Evolutionary conservation across 2,329 filamentous ascomycete species (phyloP).

Genomic region (Xylariaceae sp.): DNA sequence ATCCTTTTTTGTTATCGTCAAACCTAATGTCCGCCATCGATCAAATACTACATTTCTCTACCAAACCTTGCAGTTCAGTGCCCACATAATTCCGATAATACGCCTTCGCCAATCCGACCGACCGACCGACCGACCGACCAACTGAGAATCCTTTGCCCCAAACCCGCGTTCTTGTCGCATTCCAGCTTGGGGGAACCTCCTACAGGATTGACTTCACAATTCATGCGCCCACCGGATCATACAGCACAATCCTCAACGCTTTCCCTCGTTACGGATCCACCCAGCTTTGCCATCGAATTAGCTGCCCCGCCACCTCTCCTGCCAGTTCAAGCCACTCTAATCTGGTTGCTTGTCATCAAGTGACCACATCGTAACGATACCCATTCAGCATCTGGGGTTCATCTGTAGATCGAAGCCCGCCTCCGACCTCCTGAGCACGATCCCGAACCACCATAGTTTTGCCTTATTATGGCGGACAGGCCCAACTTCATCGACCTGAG

Average conservation of each 20-base stretch:
- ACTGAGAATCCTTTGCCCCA: constrained; percentile 8
- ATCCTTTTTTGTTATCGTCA: constrained; percentile 2
- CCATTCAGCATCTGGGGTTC: not conserved
- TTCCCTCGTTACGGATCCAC: not conserved
- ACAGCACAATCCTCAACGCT: constrained; percentile 4
- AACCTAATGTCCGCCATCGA: constrained; percentile 5
- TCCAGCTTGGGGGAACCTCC: constrained; percentile 11
- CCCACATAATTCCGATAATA: constrained; percentile 6
- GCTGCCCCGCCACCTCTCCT: not conserved
- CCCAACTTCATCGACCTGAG: constrained; percentile 63
- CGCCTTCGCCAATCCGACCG: not conserved
- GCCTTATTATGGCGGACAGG: constrained; percentile 54
- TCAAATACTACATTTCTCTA: constrained; percentile 6
- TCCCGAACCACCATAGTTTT: not conserved
- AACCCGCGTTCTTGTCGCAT: constrained; percentile 30
- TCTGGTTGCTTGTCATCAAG: not conserved
- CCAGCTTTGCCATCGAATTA: not conserved
- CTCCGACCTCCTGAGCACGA: not conserved
- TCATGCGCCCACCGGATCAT: constrained; percentile 25
- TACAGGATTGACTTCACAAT: constrained; percentile 28
- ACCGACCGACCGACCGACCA: not conserved
- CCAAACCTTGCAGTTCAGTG: not conserved
- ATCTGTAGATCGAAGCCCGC: not conserved
- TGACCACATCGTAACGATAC: not conserved
- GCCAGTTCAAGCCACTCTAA: constrained; percentile 3